phyloP scores from a whole-genome alignment of 2,329 filamentous ascomycete genomes.

The Calycina marina region DNA sequence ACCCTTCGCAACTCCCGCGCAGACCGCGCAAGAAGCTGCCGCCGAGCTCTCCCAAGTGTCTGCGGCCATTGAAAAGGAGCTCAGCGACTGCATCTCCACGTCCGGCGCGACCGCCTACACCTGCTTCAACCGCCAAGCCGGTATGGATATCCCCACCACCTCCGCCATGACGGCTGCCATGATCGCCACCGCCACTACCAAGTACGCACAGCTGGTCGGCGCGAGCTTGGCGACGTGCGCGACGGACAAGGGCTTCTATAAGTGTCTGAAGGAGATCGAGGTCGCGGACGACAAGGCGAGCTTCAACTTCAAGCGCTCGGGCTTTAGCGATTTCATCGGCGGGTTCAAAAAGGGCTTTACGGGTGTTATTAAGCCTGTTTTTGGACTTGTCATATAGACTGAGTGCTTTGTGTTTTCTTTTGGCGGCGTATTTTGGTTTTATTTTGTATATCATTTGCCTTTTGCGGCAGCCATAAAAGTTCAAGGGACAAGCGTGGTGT shows the following conservation, averaged over 20 bases:
- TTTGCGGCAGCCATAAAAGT: too few relatives aligned
- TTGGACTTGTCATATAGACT: neutral
- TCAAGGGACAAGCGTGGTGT: too few relatives aligned
- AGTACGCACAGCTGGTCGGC: neutral
- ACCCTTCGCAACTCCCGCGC: neutral
- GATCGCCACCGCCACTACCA: neutral
- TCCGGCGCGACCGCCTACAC: neutral
- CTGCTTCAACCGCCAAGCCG: neutral
- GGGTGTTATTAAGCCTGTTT: neutral
- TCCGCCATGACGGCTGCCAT: neutral
- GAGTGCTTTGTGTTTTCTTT: too few relatives aligned
- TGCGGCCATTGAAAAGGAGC: neutral
- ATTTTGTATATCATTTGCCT: too few relatives aligned
- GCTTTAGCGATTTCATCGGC: neutral
- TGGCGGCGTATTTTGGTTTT: too few relatives aligned
- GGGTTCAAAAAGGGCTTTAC: neutral
- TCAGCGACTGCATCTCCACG: neutral
- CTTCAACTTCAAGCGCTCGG: neutral
- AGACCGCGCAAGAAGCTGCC: neutral
- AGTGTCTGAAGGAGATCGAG: neutral
- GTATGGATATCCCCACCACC: neutral
- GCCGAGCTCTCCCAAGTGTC: neutral
- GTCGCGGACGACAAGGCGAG: neutral
- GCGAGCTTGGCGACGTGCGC: neutral
- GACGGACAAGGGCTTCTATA: neutral